These are phyloP conservation scores for Tuctoria greenei DNA, from an alignment of 176 grass and related monocot genomes.

Conservation along the genomic window DNA sequence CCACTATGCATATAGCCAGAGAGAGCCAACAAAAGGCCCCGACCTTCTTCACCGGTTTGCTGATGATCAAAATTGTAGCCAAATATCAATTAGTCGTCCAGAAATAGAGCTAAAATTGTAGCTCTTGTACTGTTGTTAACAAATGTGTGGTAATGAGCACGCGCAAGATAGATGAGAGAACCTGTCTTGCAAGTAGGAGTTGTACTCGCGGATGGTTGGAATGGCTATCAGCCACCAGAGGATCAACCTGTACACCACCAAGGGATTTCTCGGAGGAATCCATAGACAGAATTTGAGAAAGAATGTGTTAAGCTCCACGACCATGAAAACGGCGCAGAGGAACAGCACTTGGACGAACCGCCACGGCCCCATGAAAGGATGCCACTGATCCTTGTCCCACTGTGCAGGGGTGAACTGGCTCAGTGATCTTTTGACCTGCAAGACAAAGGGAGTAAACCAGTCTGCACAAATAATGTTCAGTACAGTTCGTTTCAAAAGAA, in stretches of 20 bases:
- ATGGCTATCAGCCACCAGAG: constrained; percentile 98
- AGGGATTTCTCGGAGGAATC: constrained; percentile 89
- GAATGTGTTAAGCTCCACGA: constrained; percentile 92
- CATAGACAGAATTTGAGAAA: constrained; percentile 96
- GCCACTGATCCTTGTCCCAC: constrained; percentile 99
- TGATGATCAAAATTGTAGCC: constrained; percentile 22
- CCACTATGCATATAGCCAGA: constrained; percentile 91
- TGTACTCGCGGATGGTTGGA: constrained; percentile 97
- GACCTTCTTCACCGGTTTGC: constrained; percentile 95
- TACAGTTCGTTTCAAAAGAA: no score
- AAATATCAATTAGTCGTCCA: not conserved
- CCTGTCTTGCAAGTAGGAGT: constrained; percentile 98
- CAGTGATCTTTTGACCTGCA: constrained; percentile 89
- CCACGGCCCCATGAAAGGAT: constrained; percentile 85
- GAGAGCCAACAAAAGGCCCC: constrained; percentile 97
- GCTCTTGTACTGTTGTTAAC: not conserved
- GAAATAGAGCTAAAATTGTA: not conserved
- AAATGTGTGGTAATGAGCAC: not conserved
- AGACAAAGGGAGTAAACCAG: constrained; percentile 7
- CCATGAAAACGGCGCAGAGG: constrained; percentile 89
- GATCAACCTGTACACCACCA: constrained; percentile 79
- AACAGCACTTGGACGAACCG: constrained; percentile 88
- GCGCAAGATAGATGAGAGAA: not conserved
- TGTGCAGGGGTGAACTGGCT: constrained; percentile 91
- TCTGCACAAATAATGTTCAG: not conserved